Evolutionary conservation across 805 yeast genomes (phyloP).

Genomic region (Cyberlindnera saturnus): DNA sequence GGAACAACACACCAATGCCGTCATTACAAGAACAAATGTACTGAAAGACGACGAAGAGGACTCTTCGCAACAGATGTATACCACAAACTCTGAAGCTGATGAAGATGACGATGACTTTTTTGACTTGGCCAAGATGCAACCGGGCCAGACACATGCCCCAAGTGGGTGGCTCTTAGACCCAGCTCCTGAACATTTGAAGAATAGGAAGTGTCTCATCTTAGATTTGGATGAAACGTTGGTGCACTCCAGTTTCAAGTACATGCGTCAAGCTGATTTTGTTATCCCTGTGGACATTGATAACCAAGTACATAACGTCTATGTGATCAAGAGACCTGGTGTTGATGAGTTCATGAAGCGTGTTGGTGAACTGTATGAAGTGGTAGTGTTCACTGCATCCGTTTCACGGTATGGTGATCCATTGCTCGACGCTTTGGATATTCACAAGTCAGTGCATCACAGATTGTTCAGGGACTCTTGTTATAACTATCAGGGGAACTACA

Average conservation of each 20-base stretch:
- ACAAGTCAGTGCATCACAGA: slow-evolving; percentile 77
- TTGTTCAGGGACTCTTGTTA: slow-evolving; percentile 92
- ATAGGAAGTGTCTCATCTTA: slow-evolving; percentile 79
- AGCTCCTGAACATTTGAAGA: slow-evolving; percentile 40
- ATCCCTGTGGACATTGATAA: slow-evolving; percentile 96
- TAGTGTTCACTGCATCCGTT: slow-evolving; percentile 95
- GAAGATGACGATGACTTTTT: slow-evolving; percentile 34
- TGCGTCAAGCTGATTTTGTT: slow-evolving; percentile 91
- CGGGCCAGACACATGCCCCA: slow-evolving; percentile 62
- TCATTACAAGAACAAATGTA: slow-evolving; percentile 3
- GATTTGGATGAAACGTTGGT: slow-evolving; percentile 96
- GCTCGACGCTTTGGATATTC: slow-evolving; percentile 78
- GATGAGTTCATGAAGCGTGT: slow-evolving; percentile 84
- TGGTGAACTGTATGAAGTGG: slow-evolving; percentile 87
- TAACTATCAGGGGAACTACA: slow-evolving; percentile 89
- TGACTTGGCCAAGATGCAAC: slow-evolving; percentile 61
- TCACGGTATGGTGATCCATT: slow-evolving; percentile 95
- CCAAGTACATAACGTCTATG: slow-evolving; percentile 90
- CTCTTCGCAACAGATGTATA: slow-evolving; percentile 1
- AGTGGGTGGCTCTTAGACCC: slow-evolving; percentile 64
- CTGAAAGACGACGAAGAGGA: slow-evolving; percentile 2
- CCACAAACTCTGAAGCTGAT: slow-evolving; percentile 17
- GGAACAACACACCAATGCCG: slow-evolving; percentile 2
- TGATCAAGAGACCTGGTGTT: slow-evolving; percentile 96
- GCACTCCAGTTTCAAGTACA: slow-evolving; percentile 88